Percentiles rank a stretch among this genome's conserved stretches.
phyloP scores from a whole-genome alignment of 805 yeast genomes.

The Pichia nanzhaoensis region DNA sequence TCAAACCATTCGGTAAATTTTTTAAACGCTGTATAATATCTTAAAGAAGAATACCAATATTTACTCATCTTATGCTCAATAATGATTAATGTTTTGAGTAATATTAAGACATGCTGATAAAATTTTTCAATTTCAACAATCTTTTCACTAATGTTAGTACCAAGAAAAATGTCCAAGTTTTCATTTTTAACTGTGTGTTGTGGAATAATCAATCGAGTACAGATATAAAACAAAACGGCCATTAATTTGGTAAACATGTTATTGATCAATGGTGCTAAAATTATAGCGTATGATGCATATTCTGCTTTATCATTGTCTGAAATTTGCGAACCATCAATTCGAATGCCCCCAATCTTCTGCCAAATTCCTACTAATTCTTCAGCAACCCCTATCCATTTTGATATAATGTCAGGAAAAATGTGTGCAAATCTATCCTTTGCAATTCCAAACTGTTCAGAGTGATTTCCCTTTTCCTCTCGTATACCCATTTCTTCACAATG shows the following conservation, averaged over 20 bases:
- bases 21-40: slow-evolving; percentile 8
- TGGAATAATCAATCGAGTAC: slow-evolving; percentile 8
- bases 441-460: background rate
- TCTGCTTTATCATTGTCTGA: background rate
- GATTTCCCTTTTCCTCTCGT: background rate
- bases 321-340: background rate
- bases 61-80: slow-evolving; percentile 3
- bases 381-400: slow-evolving; percentile 1
- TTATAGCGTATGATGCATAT: background rate
- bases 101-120: slow-evolving; percentile 2
- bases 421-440: background rate
- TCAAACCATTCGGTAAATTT: slow-evolving; percentile 14
- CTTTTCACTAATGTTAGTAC: background rate
- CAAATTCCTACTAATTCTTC: background rate
- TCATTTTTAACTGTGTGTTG: slow-evolving; percentile 1
- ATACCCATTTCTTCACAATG: slow-evolving; percentile 13
- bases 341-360: background rate
- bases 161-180: background rate
- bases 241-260: slow-evolving; percentile 4
- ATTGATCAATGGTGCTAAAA: slow-evolving; percentile 1
- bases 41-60: slow-evolving; percentile 10
- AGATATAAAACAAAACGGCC: slow-evolving; percentile 2
- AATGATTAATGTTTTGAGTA: slow-evolving; percentile 6
- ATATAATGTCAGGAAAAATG: background rate
- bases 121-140: slow-evolving; percentile 2